Evolutionary conservation across 2,329 filamentous ascomycete genomes (phyloP).

Genomic region (Exserohilum turcica): DNA sequence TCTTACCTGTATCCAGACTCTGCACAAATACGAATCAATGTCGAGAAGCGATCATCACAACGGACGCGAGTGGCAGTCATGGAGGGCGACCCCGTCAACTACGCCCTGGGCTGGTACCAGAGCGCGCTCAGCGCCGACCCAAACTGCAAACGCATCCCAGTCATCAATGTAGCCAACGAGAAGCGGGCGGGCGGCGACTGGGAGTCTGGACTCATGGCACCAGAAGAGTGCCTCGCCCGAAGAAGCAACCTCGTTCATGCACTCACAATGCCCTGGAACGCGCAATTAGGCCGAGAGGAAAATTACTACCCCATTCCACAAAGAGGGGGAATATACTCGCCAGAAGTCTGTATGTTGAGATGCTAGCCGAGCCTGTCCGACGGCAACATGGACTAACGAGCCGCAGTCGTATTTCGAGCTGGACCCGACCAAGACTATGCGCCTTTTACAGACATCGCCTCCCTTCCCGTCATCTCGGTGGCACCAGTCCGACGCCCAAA

Average conservation of each 20-base stretch:
- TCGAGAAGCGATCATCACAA: conserved; percentile 51
- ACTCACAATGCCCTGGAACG: conserved; percentile 63
- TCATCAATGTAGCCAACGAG: conserved; percentile 77
- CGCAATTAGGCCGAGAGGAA: conserved; percentile 39
- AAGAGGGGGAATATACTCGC: conserved; percentile 71
- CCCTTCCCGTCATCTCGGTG: conserved; percentile 74
- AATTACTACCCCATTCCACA: conserved; percentile 74
- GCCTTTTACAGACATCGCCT: conserved; percentile 53
- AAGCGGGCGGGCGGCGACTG: conserved; percentile 79
- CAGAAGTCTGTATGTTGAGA: conserved; percentile 63
- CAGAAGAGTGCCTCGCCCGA: conserved; percentile 75
- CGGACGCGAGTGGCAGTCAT: conserved; percentile 53
- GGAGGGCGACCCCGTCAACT: conserved; percentile 53
- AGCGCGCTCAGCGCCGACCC: conserved; percentile 36
- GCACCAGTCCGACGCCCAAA: conserved; percentile 75
- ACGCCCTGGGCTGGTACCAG: conserved; percentile 65
- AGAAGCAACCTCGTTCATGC: conserved; percentile 75
- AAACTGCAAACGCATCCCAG: conserved; percentile 58
- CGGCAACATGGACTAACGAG: not conserved
- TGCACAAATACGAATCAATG: conserved; percentile 50
- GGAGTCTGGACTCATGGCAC: conserved; percentile 68
- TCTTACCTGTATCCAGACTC: conserved; percentile 62
- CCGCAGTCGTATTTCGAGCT: conserved; percentile 68
- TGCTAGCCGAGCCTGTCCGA: conserved; percentile 2
- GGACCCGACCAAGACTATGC: conserved; percentile 61